Conservation (phyloP, 1,284 basidiomycete genomes). For the Fomitopsis palustris region DNA sequence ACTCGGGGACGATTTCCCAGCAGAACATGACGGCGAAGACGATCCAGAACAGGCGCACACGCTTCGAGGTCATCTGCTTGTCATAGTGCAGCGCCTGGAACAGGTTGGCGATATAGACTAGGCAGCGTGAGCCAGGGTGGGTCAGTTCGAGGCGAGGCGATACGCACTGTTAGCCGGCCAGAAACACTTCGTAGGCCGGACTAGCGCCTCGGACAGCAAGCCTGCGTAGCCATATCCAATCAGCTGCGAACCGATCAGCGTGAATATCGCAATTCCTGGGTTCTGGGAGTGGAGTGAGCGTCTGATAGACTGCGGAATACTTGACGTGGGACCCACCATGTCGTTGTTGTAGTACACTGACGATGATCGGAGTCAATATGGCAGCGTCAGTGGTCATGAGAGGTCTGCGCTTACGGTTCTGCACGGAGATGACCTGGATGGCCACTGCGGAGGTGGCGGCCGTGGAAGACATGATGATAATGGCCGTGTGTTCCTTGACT, state of each 20-base stretch:
- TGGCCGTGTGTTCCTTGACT: slow-evolving; percentile 33
- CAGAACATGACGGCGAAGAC: slow-evolving; percentile 22
- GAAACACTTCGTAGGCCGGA: slow-evolving; percentile 31
- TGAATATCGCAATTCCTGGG: slow-evolving; percentile 29
- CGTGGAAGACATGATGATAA: slow-evolving; percentile 35
- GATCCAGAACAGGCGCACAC: slow-evolving; percentile 28
- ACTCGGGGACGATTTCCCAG: slow-evolving; percentile 35
- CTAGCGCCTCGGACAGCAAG: slow-evolving; percentile 27
- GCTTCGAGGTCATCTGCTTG: slow-evolving; percentile 26
- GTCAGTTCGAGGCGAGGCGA: no score
- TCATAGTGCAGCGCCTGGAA: slow-evolving; percentile 30
- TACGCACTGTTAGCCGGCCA: slow-evolving; percentile 28
- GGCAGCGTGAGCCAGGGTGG: neutral
- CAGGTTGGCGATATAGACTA: slow-evolving; percentile 27
- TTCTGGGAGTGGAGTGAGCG: slow-evolving; percentile 11
- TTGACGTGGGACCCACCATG: slow-evolving; percentile 16
- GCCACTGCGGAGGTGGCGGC: slow-evolving; percentile 34
- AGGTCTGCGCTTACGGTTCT: slow-evolving; percentile 23
- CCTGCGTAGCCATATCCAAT: slow-evolving; percentile 31
- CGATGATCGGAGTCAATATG: neutral
- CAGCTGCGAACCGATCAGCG: slow-evolving; percentile 29
- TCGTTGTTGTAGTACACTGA: slow-evolving; percentile 32
- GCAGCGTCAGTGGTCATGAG: rapidly evolving
- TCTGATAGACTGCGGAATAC: neutral
- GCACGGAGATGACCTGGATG: slow-evolving; percentile 35